A percentile compares a stretch with the other conserved stretches of the same genome.
Evolutionary conservation across 2,329 filamentous ascomycete species (phyloP).

Genomic region (Aspergillus arachidicola): DNA sequence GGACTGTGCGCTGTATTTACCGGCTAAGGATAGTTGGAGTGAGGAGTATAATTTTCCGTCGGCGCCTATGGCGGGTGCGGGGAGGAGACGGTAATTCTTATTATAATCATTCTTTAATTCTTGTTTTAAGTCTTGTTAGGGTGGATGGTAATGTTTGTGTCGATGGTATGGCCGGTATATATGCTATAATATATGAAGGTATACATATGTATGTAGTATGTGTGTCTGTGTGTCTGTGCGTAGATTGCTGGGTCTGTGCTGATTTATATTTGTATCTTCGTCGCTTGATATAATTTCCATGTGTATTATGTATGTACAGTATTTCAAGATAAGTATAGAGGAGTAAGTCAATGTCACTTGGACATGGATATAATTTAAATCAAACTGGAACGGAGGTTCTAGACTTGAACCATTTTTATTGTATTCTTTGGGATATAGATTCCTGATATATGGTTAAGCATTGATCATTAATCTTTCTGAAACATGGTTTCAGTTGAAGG

Average conservation of each 20-base stretch:
- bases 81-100: not conserved
- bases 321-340: not conserved
- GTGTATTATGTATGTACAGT: too few relatives aligned
- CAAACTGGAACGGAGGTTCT: not conserved
- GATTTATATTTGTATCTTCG: not conserved
- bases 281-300: too few relatives aligned
- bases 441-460: not conserved
- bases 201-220: not conserved
- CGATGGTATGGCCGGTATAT: not conserved
- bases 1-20: constrained; percentile 3
- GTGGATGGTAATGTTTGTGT: not conserved
- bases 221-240: not conserved
- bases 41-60: constrained; percentile 9
- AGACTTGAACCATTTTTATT: not conserved
- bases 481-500: not conserved
- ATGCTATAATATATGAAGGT: not conserved
- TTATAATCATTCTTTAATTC: not conserved
- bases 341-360: not conserved
- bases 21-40: constrained; percentile 5
- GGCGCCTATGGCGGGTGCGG: not conserved
- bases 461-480: not conserved
- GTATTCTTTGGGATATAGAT: not conserved
- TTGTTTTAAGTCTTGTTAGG: not conserved
- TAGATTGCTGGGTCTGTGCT: not conserved
- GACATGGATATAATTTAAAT: not conserved